Base-by-base conservation (phyloP, 345 rosid genomes). In the Populus ilicifolia region DNA sequence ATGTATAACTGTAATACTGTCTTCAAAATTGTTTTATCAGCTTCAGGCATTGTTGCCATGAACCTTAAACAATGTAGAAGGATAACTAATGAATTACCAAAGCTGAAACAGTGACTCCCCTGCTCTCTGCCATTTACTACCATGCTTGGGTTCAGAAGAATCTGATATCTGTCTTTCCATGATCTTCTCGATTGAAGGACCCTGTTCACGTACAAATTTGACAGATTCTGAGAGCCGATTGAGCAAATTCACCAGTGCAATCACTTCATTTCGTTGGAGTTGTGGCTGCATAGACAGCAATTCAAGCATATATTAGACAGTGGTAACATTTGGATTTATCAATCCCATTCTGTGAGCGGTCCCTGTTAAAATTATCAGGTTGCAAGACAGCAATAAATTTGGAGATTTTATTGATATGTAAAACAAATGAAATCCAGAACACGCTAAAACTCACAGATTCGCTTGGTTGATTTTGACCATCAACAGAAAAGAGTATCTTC, bases 401-500 rank as follows among this genome's bases (percentile, higher is more conserved):
- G 5, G 63, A 59, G 27, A 10, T n/a, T 59, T 59, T 59, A 59
- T n/a, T 59, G 63, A 9, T n/a, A 59, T 23, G 14, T 0, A 10
- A 59, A 59, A 23, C 13, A 9, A 0, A 59, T 59, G 63, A 59
- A 59, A n/a, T 59, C 63, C 29, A 59, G 63, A 59, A 4, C 63
- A 59, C 23, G 5, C 39, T 59, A 75, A 70, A 41, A 84, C 98
- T 84, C 83, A 96, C 98, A 50, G 69, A 81, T 50, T 90, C 92
- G 44, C 43, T 59, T 76, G 68, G 67, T 29, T 83, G 72, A 41
- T 88, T 89, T 68, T 76, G 84, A n/a, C 92, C 94, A 76, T 93
- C 85, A 69, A 82, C 96, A 39, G 97, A 90, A 85, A 96, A 96
- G 21, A 96, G 89, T 81, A 96, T 91, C 78, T 96, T 59, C 13